These are phyloP conservation scores for Erysiphe pulchra DNA, from an alignment of 2,329 filamentous ascomycete genomes.

Conservation along the genomic window DNA sequence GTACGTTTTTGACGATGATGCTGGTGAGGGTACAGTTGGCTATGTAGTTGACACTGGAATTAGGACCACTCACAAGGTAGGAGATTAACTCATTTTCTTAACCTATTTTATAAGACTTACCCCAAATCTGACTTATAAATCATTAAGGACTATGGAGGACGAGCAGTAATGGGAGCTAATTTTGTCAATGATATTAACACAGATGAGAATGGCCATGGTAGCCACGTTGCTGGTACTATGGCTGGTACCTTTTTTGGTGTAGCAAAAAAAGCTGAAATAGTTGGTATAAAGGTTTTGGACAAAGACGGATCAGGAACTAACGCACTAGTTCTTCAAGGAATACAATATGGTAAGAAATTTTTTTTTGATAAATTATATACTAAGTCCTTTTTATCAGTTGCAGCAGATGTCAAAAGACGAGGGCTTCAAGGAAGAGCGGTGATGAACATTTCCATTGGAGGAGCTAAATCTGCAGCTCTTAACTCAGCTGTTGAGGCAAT, in stretches of 20 bases:
- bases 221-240: constrained; percentile 18
- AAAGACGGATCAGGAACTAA: constrained; percentile 19
- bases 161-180: constrained; percentile 14
- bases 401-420: constrained; percentile 12
- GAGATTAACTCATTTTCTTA: background rate
- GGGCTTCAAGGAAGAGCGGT: constrained; percentile 16
- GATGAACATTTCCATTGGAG: constrained; percentile 27
- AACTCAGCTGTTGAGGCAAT: constrained; percentile 22
- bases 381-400: constrained; percentile 11
- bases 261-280: constrained; percentile 14
- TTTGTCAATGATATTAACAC: constrained; percentile 10
- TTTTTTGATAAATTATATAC: constrained; percentile 5
- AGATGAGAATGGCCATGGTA: constrained; percentile 18
- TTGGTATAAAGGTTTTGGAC: constrained; percentile 17
- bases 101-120: background rate
- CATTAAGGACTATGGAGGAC: constrained; percentile 13
- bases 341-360: constrained; percentile 19
- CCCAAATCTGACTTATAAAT: too few species aligned
- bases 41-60: constrained; percentile 17
- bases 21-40: constrained; percentile 10
- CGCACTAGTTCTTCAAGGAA: constrained; percentile 27
- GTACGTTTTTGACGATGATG: constrained; percentile 14
- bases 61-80: constrained; percentile 10
- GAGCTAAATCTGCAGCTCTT: constrained; percentile 19
- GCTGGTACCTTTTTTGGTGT: constrained; percentile 17